Evolutionary conservation across 306 rosid species (phyloP).

Genomic region (Morella rubra): DNA sequence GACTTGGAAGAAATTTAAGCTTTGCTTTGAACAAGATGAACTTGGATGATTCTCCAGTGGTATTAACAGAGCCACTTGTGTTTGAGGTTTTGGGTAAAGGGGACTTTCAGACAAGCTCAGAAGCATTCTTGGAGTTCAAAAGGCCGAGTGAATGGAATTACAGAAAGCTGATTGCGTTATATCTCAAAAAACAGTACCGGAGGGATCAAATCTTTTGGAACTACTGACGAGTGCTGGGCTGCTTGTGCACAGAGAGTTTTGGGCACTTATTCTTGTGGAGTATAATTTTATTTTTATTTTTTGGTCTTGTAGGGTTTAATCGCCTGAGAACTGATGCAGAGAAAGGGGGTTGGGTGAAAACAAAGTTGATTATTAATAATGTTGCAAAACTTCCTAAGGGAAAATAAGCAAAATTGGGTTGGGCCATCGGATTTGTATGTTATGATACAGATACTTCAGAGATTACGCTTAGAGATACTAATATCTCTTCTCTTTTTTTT

Average conservation of each 20-base stretch:
- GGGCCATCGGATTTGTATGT: background rate
- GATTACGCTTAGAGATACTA: background rate
- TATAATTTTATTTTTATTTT: no score
- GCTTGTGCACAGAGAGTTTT: constrained; percentile 12
- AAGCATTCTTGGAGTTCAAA: constrained; percentile 69
- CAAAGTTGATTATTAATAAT: no score
- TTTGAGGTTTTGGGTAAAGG: constrained; percentile 95
- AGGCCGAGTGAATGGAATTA: constrained; percentile 60
- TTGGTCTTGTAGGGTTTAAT: no score
- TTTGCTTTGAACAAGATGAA: constrained; percentile 64
- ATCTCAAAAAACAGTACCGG: constrained; percentile 61
- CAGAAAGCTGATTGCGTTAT: constrained; percentile 46
- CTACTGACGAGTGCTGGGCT: constrained; percentile 41
- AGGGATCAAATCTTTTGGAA: constrained; percentile 85
- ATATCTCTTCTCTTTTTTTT: background rate
- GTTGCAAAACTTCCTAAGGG: background rate
- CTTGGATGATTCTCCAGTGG: constrained; percentile 46
- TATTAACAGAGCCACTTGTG: constrained; percentile 67
- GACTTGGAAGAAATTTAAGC: constrained; percentile 72
- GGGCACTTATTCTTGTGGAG: background rate
- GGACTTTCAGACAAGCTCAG: constrained; percentile 73
- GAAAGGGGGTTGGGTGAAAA: no score
- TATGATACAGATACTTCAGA: background rate
- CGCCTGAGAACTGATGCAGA: no score
- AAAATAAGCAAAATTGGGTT: background rate